Evolutionary conservation across 1,284 basidiomycete genomes (phyloP).

Genomic region (Neolentinus lepideus): DNA sequence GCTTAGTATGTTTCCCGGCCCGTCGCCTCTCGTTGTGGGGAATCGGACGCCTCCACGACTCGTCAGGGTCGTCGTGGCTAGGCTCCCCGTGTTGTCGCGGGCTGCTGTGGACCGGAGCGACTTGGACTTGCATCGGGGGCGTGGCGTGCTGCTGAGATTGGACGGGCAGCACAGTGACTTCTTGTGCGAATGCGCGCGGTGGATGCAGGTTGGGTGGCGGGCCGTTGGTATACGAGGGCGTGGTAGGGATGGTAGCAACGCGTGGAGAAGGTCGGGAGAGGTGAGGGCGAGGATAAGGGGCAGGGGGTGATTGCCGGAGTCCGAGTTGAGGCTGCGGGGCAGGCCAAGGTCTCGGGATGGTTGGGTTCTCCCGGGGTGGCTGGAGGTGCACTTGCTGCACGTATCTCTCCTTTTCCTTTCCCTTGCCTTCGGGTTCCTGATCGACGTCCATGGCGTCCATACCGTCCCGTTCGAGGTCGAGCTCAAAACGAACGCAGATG

Average conservation of each 20-base stretch:
- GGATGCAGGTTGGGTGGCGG: constrained; percentile 5
- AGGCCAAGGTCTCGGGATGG: constrained; percentile 15
- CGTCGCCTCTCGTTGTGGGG: constrained; percentile 60
- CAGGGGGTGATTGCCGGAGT: background rate
- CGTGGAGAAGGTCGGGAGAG: too few relatives aligned
- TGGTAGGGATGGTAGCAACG: constrained; percentile 9
- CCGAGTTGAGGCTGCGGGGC: constrained; percentile 11
- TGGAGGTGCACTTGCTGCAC: constrained; percentile 8
- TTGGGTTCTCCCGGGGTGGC: constrained; percentile 7
- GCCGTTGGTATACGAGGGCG: constrained; percentile 15
- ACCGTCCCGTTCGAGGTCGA: constrained; percentile 31
- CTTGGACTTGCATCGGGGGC: background rate
- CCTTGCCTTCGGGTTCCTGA: background rate
- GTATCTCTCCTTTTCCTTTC: constrained; percentile 8
- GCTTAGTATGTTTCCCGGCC: constrained; percentile 66
- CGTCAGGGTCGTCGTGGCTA: constrained; percentile 43
- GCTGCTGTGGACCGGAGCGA: background rate
- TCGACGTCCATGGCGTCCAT: constrained; percentile 3
- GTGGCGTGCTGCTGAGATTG: background rate
- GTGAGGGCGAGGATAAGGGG: too few relatives aligned
- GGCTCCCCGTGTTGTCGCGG: constrained; percentile 25
- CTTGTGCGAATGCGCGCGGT: background rate
- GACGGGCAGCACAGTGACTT: background rate
- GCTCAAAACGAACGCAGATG: constrained; percentile 59
- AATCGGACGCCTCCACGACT: constrained; percentile 59